Evolutionary conservation across 208 protist species (phyloP), one percentile per base, ranked within the genome.

Genomic region (Crithidia brevicula): DNA sequence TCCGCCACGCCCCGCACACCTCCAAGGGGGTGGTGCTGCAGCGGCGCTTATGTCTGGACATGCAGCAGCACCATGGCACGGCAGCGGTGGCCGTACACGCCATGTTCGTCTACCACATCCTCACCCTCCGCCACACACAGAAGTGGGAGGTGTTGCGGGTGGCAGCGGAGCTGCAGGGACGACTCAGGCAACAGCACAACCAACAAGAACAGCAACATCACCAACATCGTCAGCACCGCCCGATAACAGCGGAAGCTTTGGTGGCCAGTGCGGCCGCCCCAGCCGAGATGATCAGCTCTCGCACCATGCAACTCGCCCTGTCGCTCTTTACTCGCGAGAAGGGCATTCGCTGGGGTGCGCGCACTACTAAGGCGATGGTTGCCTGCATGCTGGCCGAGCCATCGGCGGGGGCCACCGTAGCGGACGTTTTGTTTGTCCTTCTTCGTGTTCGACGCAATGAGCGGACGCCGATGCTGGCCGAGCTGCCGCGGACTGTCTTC

Each of bases 61-160:
- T 80, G 71, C n/a, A 57, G 11, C 67, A 62, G 50, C 52, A 77
- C 57, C 57, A 69, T 61, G 49, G 72, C 57, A 72, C 71, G 1
- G 49, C 65, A 16, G 45, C 79, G 1, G 70, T 90, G 6, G 91
- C 80, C 8, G 68, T 88, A 25, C 91, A 96, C 69, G 88, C 89
- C 60, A 88, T 93, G 79, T 93, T 94, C 53, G 82, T 91, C 15
- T 85, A 93, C 47, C 87, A 91, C 77, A 69, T 82, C 16, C 58
- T 96, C 27, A 95, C 91, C 15, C 72, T 94, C 49, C 82, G 77
- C 31, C 89, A 92, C 69, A 75, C 75, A 31, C 40, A 65, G 34
- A 94, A 94, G 66, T 96, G 91, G 91, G 87, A 94, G 54, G 75
- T 93, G 34, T 47, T 96, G 43, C 74, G 81, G 13, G 13, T 23